These are phyloP conservation scores for Leishmania braziliensis DNA, from an alignment of 208 protist species.

Conservation along the genomic window DNA sequence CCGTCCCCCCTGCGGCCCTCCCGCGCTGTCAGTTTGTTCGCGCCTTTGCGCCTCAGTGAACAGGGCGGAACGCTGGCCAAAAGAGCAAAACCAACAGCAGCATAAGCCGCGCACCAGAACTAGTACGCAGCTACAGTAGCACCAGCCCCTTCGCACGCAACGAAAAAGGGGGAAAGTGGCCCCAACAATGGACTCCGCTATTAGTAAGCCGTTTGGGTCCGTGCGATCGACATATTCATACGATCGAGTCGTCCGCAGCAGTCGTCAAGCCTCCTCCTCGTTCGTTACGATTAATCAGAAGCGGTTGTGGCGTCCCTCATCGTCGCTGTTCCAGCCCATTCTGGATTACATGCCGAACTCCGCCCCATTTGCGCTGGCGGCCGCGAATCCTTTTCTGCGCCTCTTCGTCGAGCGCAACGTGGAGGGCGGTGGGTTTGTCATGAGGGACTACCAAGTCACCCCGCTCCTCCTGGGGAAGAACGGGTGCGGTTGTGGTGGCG, in stretches of 20 bases:
- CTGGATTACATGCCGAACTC: conserved; percentile 41
- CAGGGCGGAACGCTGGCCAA: neutral
- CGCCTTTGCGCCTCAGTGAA: neutral
- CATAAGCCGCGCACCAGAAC: neutral
- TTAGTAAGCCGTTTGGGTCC: conserved; percentile 20
- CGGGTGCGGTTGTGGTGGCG: neutral
- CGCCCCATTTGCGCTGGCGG: conserved; percentile 40
- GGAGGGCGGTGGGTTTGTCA: conserved; percentile 24
- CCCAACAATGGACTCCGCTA: conserved; percentile 9
- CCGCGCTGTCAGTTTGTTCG: neutral
- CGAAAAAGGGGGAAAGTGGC: neutral
- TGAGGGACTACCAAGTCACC: conserved; percentile 37
- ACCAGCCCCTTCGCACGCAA: neutral
- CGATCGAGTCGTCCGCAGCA: conserved; percentile 23
- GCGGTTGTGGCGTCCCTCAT: conserved; percentile 44
- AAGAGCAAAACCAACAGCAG: neutral
- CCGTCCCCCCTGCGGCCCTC: neutral
- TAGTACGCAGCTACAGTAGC: neutral
- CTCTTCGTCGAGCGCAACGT: conserved; percentile 50
- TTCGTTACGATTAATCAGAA: conserved; percentile 54
- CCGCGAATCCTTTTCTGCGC: conserved; percentile 43
- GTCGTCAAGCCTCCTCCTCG: conserved; percentile 24
- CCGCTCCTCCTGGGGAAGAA: neutral
- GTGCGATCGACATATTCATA: conserved; percentile 26
- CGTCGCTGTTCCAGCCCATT: conserved; percentile 33